Evolutionary conservation across 2,329 filamentous ascomycete species (phyloP).

Genomic region (Emmonsiellopsis sp.): DNA sequence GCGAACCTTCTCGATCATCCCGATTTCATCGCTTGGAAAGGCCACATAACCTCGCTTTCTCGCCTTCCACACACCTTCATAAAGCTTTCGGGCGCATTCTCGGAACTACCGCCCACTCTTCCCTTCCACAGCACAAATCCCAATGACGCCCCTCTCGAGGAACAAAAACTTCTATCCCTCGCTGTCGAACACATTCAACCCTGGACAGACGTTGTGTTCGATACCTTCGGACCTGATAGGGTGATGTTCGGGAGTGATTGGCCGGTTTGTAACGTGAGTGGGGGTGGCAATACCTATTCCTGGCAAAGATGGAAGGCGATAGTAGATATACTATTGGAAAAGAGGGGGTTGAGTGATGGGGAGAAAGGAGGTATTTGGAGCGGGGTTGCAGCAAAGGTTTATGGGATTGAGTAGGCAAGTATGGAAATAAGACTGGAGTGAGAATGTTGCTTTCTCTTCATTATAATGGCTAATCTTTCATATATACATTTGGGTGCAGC

Average conservation of each 20-base stretch:
- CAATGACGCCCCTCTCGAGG: slow-evolving; percentile 25
- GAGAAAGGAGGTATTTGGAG: slow-evolving; percentile 62
- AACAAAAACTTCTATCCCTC: slow-evolving; percentile 25
- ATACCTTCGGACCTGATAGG: slow-evolving; percentile 59
- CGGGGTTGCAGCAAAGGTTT: slow-evolving; percentile 62
- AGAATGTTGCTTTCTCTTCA: background rate
- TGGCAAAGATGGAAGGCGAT: slow-evolving; percentile 70
- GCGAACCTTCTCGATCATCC: slow-evolving; percentile 33
- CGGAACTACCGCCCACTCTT: slow-evolving; percentile 55
- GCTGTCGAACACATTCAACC: slow-evolving; percentile 56
- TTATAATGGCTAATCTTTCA: background rate
- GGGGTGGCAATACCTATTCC: slow-evolving; percentile 45
- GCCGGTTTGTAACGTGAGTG: slow-evolving; percentile 74
- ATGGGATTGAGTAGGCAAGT: slow-evolving; percentile 28
- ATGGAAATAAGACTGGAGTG: background rate
- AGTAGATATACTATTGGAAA: slow-evolving; percentile 54
- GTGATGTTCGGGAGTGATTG: slow-evolving; percentile 92
- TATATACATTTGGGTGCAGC: too few species aligned
- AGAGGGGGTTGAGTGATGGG: slow-evolving; percentile 44
- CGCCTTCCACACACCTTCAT: slow-evolving; percentile 62
- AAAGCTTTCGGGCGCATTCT: slow-evolving; percentile 82
- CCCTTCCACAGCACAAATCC: slow-evolving; percentile 11
- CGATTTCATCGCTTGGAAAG: slow-evolving; percentile 59
- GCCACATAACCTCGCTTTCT: slow-evolving; percentile 58
- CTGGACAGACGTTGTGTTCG: slow-evolving; percentile 64